phyloP scores from a whole-genome alignment of 2,329 filamentous ascomycete genomes.

The Pyrenophora seminiperda region DNA sequence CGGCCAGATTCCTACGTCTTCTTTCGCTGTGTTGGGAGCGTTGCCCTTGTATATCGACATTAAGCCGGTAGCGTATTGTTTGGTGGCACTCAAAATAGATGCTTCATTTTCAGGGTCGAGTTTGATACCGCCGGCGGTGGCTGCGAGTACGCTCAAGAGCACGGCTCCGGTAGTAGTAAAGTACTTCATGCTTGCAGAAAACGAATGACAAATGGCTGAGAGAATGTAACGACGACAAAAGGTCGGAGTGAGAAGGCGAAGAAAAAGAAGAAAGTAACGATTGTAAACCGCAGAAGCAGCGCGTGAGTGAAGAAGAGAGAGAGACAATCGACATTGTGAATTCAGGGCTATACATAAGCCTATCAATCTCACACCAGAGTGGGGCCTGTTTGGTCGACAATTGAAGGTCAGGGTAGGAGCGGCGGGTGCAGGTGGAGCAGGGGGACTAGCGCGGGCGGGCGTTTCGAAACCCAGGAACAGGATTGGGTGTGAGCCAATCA shows the following conservation, averaged over 20 bases:
- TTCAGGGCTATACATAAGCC: constrained; percentile 13
- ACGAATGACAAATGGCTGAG: constrained; percentile 13
- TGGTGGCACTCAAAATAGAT: constrained; percentile 37
- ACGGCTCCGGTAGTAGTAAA: constrained; percentile 41
- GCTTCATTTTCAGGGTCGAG: constrained; percentile 42
- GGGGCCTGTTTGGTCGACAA: constrained; percentile 1
- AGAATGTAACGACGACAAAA: constrained; percentile 10
- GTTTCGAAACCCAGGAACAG: constrained; percentile 34
- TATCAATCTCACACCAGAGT: constrained; percentile 9
- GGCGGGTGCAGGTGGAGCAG: constrained; percentile 22
- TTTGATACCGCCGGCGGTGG: constrained; percentile 36
- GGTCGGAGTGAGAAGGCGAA: constrained; percentile 2
- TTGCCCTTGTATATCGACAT: constrained; percentile 45
- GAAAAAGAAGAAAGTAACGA: constrained; percentile 28
- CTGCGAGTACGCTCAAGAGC: constrained; percentile 40
- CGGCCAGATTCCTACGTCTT: constrained; percentile 50
- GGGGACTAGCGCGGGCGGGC: constrained; percentile 16
- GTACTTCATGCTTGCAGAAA: constrained; percentile 38
- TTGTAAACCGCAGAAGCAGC: constrained; percentile 24
- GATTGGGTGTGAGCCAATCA: constrained; percentile 23
- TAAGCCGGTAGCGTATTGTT: constrained; percentile 41
- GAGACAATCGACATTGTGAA: constrained; percentile 23
- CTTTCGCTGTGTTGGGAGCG: constrained; percentile 23
- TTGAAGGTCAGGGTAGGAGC: constrained; percentile 20
- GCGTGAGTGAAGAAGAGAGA: constrained; percentile 27